These are phyloP conservation scores for Erodium chrysanthum DNA, from an alignment of 441 rosid species.

Conservation along the genomic window DNA sequence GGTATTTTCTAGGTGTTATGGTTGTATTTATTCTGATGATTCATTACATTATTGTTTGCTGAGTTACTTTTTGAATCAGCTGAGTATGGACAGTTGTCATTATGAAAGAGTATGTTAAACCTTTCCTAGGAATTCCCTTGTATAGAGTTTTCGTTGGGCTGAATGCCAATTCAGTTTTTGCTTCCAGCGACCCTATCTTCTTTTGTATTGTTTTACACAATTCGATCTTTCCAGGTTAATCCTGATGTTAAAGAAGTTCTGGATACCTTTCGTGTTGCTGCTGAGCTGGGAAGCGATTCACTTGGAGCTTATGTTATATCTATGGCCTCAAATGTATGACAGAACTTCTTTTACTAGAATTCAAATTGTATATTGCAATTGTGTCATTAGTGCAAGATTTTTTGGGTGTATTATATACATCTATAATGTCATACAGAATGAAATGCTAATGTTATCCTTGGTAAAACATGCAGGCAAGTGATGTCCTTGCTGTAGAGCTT, in stretches of 20 bases:
- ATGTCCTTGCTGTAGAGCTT: conserved; percentile 56
- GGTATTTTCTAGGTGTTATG: not conserved
- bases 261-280: conserved; percentile 46
- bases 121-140: not conserved
- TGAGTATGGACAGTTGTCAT: not conserved
- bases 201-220: not conserved
- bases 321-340: conserved; percentile 62
- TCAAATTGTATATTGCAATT: not conserved
- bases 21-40: not conserved
- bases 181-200: not conserved
- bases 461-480: conserved; percentile 50
- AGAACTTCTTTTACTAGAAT: not conserved
- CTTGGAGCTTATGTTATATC: conserved; percentile 64
- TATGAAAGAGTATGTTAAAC: not conserved
- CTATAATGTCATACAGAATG: not conserved
- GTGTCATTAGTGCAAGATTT: not conserved
- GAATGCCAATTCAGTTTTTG: not conserved
- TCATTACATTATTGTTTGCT: not conserved
- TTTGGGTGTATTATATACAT: not conserved
- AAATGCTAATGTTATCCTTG: not conserved
- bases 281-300: conserved; percentile 70
- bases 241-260: conserved; percentile 68
- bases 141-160: not conserved
- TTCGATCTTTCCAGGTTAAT: conserved; percentile 40
- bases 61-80: not conserved